Evolutionary conservation across 176 grass and related monocot genomes (phyloP).

Genomic region (Aegilops longissima): DNA sequence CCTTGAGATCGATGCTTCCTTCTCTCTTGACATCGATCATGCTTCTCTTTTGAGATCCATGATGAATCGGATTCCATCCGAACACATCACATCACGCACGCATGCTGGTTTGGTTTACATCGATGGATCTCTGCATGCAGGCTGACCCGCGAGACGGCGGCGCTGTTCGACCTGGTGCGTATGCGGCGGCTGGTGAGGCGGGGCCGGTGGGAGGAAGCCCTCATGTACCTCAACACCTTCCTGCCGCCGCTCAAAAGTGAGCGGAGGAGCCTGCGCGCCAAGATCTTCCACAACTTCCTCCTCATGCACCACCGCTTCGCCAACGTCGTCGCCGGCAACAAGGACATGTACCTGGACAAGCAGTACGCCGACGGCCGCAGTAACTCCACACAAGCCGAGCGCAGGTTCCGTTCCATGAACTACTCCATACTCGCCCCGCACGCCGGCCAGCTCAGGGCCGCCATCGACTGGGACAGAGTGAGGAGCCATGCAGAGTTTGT

Average conservation of each 20-base stretch:
- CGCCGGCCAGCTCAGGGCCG: neutral
- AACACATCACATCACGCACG: too few species aligned
- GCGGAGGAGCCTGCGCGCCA: neutral
- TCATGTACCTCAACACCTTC: neutral
- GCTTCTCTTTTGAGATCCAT: neutral
- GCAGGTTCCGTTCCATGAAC: neutral
- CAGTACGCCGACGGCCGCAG: neutral
- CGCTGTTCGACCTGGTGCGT: neutral
- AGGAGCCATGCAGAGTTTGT: neutral
- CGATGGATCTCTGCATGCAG: neutral
- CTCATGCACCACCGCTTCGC: neutral
- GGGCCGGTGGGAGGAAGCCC: neutral
- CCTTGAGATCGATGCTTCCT: too few species aligned
- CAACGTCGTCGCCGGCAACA: neutral
- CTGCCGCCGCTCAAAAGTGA: neutral
- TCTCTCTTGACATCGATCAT: neutral
- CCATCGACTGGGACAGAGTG: neutral
- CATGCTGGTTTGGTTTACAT: neutral
- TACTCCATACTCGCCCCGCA: neutral
- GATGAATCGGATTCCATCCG: neutral
- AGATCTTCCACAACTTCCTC: neutral
- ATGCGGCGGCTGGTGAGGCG: neutral
- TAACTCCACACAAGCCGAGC: neutral
- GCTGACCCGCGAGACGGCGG: neutral
- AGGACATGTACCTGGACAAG: neutral